Base-by-base conservation (phyloP, 2,329 filamentous ascomycete species). In the Talaromyces sp. region DNA sequence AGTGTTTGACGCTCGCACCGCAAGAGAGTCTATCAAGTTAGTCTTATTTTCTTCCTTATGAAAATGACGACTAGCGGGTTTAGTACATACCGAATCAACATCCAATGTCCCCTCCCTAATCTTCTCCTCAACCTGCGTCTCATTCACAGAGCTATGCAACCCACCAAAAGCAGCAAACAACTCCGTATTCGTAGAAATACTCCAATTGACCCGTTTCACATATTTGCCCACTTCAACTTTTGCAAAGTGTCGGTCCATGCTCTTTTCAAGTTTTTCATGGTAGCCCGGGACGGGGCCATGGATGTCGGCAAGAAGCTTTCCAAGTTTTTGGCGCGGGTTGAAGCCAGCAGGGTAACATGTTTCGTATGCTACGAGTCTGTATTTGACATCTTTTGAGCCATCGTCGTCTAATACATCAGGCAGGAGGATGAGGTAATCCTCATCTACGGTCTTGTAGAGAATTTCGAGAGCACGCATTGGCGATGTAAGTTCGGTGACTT, bases 1-100 rank as follows among this genome's bases (percentile, higher is more conserved):
- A 90, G 73, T 0, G 85, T 87, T 77, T 89, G 87, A 36, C 86
- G 77, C 74, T 90, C 87, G 68, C 81, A 85, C 3, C 87, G 78
- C 25, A 89, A 63, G 45, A 79, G 74, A 0, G 81, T 82, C 80
- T 80, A 67, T 49, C 15, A 45, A 15, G 10, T 54, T 70, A 68
- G 56, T 47, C 17, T 43, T 19, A 3, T 22, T 34, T 56, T 17
- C 5, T 22, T 38, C 11, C 15, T 29, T 11, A 3, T 38, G 34
- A n/a, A n/a, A n/a, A n/a, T 5, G n/a, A 22, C n/a, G 11, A 29
- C 3, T 11, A 19, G 10, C 19, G 25, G 13, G 17, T 29, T 27
- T 17, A 38, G n/a, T 3, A 70, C 75, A 59, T 70, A 79, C 80
- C 67, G 82, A 77, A 29, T 81, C 74, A 13, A 85, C 67, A 72